Percentiles rank a stretch among this genome's conserved stretches.
These are phyloP conservation scores for Moricandia arvensis DNA, from an alignment of 345 rosid species.

Conservation along the genomic window DNA sequence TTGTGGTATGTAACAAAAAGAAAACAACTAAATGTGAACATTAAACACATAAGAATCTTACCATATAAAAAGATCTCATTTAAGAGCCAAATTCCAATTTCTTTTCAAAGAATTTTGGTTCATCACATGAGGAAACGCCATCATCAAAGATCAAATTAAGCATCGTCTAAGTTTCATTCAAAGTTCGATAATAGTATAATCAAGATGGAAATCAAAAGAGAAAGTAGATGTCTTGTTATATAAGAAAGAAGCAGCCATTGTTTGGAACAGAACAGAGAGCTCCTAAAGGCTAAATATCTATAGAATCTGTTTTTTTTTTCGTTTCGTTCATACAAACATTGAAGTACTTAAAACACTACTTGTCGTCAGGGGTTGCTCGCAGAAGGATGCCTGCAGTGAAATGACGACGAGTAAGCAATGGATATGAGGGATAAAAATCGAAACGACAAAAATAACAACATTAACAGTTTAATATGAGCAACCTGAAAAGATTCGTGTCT, in stretches of 20 bases:
- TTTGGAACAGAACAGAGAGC: constrained; percentile 33
- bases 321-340: constrained; percentile 18
- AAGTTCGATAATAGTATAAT: constrained; percentile 12
- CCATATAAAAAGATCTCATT: neutral
- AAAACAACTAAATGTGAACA: neutral
- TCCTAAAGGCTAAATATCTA: constrained; percentile 36
- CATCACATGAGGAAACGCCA: constrained; percentile 5
- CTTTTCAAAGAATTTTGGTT: neutral
- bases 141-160: neutral
- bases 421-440: neutral
- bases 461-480: constrained; percentile 3
- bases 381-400: constrained; percentile 39
- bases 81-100: constrained; percentile 6
- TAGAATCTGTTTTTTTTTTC: constrained; percentile 24
- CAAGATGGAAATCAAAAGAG: neutral
- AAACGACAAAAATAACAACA: neutral
- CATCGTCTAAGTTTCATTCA: neutral
- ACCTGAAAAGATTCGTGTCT: constrained; percentile 79
- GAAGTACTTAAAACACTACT: constrained; percentile 34
- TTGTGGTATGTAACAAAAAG: neutral
- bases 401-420: neutral
- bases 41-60: neutral
- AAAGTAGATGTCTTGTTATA: constrained; percentile 35
- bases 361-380: constrained; percentile 79
- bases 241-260: constrained; percentile 32